Percentiles rank a stretch among this genome's conserved stretches.
These are phyloP conservation scores for Massariosphaeria phaeospora DNA, from an alignment of 495 filamentous ascomycete genomes.

Conservation along the genomic window DNA sequence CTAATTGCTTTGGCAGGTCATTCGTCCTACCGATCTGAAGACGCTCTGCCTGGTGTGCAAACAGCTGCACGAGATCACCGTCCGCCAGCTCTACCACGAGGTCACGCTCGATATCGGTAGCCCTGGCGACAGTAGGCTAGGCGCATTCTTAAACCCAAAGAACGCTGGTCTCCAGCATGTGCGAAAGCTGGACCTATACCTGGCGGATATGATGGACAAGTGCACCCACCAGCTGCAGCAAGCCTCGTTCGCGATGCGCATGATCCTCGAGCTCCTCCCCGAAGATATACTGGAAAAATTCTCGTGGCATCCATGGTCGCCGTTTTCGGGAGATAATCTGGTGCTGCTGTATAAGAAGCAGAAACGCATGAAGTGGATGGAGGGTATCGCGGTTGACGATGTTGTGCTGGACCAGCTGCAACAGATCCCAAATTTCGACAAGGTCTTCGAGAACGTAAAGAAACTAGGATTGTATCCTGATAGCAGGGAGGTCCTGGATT, in stretches of 20 bases:
- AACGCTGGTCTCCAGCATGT: slow-evolving; percentile 42
- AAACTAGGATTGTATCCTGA: slow-evolving; percentile 41
- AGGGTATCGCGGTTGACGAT: slow-evolving; percentile 39
- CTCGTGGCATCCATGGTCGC: slow-evolving; percentile 41
- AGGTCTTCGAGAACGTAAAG: slow-evolving; percentile 32
- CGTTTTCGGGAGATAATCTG: slow-evolving; percentile 40
- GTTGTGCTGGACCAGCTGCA: slow-evolving; percentile 34
- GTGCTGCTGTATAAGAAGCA: slow-evolving; percentile 41
- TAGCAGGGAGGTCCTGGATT: slow-evolving; percentile 33
- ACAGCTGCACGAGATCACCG: slow-evolving; percentile 39
- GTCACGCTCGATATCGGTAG: slow-evolving; percentile 40
- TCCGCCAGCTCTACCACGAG: slow-evolving; percentile 39
- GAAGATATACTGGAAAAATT: slow-evolving; percentile 41
- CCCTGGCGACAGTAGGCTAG: slow-evolving; percentile 35
- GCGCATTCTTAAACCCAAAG: slow-evolving; percentile 37
- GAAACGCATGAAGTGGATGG: slow-evolving; percentile 40
- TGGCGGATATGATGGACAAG: slow-evolving; percentile 35
- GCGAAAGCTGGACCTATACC: slow-evolving; percentile 37
- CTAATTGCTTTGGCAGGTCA: slow-evolving; percentile 36
- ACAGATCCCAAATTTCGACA: slow-evolving; percentile 34
- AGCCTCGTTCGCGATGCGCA: slow-evolving; percentile 39
- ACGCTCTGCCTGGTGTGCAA: slow-evolving; percentile 42
- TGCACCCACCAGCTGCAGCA: slow-evolving; percentile 39
- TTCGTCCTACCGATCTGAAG: slow-evolving; percentile 40
- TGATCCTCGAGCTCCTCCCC: slow-evolving; percentile 42